Conservation (phyloP, 1,284 basidiomycete genomes). For the Naganishia liquefaciens region DNA sequence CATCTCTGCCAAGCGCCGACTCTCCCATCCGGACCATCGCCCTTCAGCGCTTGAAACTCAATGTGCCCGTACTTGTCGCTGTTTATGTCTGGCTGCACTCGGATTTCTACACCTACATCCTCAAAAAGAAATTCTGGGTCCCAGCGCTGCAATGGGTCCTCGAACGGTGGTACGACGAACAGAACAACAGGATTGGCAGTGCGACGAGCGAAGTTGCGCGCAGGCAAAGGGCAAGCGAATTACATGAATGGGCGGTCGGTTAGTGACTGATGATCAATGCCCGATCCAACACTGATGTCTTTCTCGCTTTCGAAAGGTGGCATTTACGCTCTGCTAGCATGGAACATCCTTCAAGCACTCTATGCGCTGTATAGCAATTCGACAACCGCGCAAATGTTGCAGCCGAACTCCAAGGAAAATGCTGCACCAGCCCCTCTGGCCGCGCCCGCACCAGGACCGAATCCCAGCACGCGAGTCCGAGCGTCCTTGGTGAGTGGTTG, state of each 20-base stretch:
- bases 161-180: slow-evolving; percentile 9
- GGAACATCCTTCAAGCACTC: slow-evolving; percentile 18
- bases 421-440: slow-evolving; percentile 5
- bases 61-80: slow-evolving; percentile 14
- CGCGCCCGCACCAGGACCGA: slow-evolving; percentile 11
- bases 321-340: slow-evolving; percentile 15
- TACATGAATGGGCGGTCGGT: slow-evolving; percentile 23
- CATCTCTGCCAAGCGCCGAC: background rate
- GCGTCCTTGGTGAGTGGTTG: slow-evolving; percentile 13
- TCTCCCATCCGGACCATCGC: slow-evolving; percentile 22
- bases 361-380: slow-evolving; percentile 24
- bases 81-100: slow-evolving; percentile 26
- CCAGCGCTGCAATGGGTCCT: slow-evolving; percentile 11
- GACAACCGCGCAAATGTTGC: slow-evolving; percentile 12
- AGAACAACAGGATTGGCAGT: slow-evolving; percentile 9
- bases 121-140: slow-evolving; percentile 13
- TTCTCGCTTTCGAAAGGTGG: background rate
- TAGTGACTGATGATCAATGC: background rate
- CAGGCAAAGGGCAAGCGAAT: slow-evolving; percentile 14
- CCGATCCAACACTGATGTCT: background rate
- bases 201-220: slow-evolving; percentile 19
- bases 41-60: slow-evolving; percentile 19
- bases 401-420: slow-evolving; percentile 9
- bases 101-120: slow-evolving; percentile 15
- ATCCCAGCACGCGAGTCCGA: slow-evolving; percentile 12